Conservation (phyloP, 306 rosid genomes). For the Datisca glomerata region DNA sequence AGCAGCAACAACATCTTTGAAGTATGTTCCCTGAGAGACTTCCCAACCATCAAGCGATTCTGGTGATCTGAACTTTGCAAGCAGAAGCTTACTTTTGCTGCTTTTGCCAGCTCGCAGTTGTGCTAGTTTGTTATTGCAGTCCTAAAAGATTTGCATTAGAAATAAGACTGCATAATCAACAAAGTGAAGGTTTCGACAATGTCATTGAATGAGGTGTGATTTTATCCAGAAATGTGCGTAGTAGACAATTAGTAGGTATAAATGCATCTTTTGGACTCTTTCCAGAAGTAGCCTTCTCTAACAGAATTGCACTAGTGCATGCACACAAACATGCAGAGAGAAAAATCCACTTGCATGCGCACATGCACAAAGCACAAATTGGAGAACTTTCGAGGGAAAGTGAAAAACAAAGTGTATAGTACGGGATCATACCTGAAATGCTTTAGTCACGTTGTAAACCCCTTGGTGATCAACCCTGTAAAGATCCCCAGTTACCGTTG, state of each 20-base stretch:
- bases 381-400: conserved; percentile 1
- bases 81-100: conserved; percentile 80
- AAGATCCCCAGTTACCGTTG: conserved; percentile 78
- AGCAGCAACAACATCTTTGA: conserved; percentile 70
- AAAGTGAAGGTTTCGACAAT: background rate
- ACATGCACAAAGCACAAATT: background rate
- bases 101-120: conserved; percentile 92
- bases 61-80: conserved; percentile 62
- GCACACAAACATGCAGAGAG: background rate
- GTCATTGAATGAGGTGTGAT: background rate
- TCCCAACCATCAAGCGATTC: conserved; percentile 81
- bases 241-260: no score
- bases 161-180: conserved; percentile 3
- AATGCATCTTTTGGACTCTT: background rate
- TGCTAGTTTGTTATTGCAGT: conserved; percentile 77
- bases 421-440: conserved; percentile 63
- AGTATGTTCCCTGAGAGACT: conserved; percentile 75
- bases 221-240: no score
- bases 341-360: background rate
- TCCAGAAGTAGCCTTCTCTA: background rate
- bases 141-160: conserved; percentile 45
- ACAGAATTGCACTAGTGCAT: background rate
- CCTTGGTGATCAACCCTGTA: conserved; percentile 81
- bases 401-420: background rate
- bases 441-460: conserved; percentile 72